phyloP scores from a whole-genome alignment of 2,329 filamentous ascomycete species.

The Fusarium incarnatum region DNA sequence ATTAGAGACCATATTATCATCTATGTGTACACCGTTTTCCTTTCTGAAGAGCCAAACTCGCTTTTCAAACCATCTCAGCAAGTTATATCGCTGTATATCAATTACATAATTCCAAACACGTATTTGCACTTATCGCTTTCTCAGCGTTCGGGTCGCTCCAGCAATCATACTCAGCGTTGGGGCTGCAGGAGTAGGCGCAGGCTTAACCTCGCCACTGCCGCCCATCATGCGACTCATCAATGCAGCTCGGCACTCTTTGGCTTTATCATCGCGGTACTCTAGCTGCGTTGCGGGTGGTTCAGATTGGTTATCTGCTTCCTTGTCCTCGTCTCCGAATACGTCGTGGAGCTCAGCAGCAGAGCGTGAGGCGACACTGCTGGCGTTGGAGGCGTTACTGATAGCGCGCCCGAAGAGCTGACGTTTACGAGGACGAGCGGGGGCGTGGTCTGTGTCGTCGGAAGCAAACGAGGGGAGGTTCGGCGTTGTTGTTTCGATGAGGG shows the following conservation, averaged over 20 bases:
- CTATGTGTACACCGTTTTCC: neutral
- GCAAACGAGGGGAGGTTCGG: slow-evolving; percentile 31
- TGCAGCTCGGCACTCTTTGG: slow-evolving; percentile 56
- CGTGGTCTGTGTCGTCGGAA: slow-evolving; percentile 29
- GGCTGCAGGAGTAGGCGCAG: slow-evolving; percentile 7
- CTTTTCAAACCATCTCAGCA: neutral
- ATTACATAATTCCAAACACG: slow-evolving; percentile 1
- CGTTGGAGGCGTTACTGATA: slow-evolving; percentile 67
- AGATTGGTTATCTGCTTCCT: slow-evolving; percentile 38
- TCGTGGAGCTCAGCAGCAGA: slow-evolving; percentile 51
- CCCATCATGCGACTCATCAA: slow-evolving; percentile 60
- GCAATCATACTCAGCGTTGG: slow-evolving; percentile 14
- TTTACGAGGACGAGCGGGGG: slow-evolving; percentile 49
- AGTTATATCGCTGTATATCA: slow-evolving; percentile 5
- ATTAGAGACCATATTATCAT: neutral
- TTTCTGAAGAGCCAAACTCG: neutral
- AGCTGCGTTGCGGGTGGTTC: slow-evolving; percentile 64
- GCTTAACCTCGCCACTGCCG: slow-evolving; percentile 35
- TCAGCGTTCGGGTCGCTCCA: slow-evolving; percentile 38
- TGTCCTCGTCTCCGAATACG: slow-evolving; percentile 38
- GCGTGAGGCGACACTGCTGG: slow-evolving; percentile 59
- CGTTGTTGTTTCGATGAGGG: slow-evolving; percentile 53
- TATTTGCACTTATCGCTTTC: slow-evolving; percentile 32
- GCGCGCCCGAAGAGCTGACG: slow-evolving; percentile 69
- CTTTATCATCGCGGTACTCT: slow-evolving; percentile 64